These are phyloP conservation scores for Chalciporus piperatoides DNA, from an alignment of 1,284 basidiomycete genomes.

Conservation along the genomic window DNA sequence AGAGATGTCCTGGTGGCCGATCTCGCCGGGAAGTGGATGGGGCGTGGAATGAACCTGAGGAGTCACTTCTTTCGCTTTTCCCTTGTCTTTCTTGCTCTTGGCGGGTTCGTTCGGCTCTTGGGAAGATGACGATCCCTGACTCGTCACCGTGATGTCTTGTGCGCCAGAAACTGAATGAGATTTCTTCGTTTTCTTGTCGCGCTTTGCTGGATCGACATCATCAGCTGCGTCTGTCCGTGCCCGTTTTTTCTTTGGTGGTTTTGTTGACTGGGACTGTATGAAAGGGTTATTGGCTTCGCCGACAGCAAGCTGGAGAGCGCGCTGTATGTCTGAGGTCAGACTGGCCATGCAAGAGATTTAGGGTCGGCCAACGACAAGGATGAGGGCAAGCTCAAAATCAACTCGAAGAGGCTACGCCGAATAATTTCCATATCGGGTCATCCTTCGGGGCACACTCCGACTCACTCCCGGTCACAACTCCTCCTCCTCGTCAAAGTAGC, in stretches of 20 bases:
- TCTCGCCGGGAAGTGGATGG: slow-evolving; percentile 3
- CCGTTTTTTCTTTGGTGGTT: slow-evolving; percentile 26
- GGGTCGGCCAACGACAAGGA: slow-evolving; percentile 35
- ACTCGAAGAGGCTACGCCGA: slow-evolving; percentile 7
- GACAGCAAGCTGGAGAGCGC: slow-evolving; percentile 37
- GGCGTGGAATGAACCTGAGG: slow-evolving; percentile 16
- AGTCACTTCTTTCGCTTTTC: slow-evolving; percentile 37
- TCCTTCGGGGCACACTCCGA: background rate
- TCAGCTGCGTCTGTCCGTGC: slow-evolving; percentile 19
- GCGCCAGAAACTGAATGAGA: background rate
- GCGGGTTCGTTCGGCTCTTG: background rate
- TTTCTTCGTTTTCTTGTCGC: slow-evolving; percentile 28
- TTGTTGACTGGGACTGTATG: slow-evolving; percentile 31
- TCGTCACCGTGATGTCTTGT: slow-evolving; percentile 8
- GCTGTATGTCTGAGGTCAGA: slow-evolving; percentile 38
- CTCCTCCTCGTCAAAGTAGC: slow-evolving; percentile 72
- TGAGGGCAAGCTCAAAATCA: slow-evolving; percentile 37
- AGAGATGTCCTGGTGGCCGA: slow-evolving; percentile 29
- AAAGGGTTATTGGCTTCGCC: slow-evolving; percentile 41
- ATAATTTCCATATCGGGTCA: slow-evolving; percentile 14
- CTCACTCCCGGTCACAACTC: slow-evolving; percentile 9
- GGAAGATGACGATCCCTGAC: slow-evolving; percentile 2
- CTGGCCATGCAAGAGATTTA: slow-evolving; percentile 34
- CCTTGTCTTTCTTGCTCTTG: slow-evolving; percentile 35
- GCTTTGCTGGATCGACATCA: slow-evolving; percentile 18